Base-by-base conservation (phyloP, 345 rosid genomes). In the Pistacia vera region DNA sequence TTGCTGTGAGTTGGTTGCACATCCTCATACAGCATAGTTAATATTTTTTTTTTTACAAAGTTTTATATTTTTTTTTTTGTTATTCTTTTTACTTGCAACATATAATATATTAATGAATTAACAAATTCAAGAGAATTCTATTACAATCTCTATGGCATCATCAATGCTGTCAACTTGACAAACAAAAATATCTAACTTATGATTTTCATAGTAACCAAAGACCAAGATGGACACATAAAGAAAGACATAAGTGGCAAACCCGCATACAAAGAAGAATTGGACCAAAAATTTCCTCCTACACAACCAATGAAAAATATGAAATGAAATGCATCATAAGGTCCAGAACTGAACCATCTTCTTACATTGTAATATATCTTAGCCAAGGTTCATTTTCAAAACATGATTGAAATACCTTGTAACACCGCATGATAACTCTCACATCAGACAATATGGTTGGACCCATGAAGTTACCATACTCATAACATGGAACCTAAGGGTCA, bases 391-490 rank as follows among this genome's bases (percentile, higher is more conserved):
- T 59, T 44, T n/a, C n/a, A 18, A 22, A 61, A 59, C 54, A 78
- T 46, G 63, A 48, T 18, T 22, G 25, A 63, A 25, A 60, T 75
- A 86, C 95, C 91, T 86, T 90, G 89, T 80, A 88, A 75, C 90
- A 87, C 18, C 86, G 92, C 94, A 88, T 90, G 83, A 82, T 72
- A 35, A 71, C 80, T 3, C 84, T 85, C 66, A 90, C 86, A 73
- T 79, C 83, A n/a, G 86, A 84, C 67, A 90, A 71, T 65, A 88
- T 87, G 69, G 94, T 86, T 11, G 91, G 91, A 55, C 92, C 92
- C 41, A 87, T 65, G 81, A 90, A 90, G 81, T 87, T 87, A 67
- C 94, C 92, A 36, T 77, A 72, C 77, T 87, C 91, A 49, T 85
- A 88, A 57, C 91, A 91, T 9, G 87, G 86, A 72, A 86, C 92